Conservation (phyloP, 352 stramenopile species). For the Albugo laibachii region DNA sequence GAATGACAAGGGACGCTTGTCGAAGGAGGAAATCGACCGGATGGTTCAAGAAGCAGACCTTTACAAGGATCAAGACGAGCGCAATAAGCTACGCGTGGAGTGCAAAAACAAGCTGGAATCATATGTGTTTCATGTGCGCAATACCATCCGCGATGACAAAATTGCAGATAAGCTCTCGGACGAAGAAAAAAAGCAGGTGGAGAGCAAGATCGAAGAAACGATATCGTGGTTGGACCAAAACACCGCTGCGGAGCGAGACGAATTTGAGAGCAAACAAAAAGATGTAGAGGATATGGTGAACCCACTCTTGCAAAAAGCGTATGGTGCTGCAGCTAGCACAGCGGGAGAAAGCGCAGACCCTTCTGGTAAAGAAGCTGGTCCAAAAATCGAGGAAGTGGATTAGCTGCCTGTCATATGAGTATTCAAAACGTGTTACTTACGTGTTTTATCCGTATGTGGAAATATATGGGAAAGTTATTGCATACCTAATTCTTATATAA, state of each 20-base stretch:
- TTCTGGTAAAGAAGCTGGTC: slow-evolving; percentile 5
- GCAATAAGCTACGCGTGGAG: slow-evolving; percentile 92
- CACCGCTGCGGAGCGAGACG: slow-evolving; percentile 48
- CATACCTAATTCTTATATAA: too few relatives aligned
- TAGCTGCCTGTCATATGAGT: background rate
- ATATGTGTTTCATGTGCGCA: slow-evolving; percentile 88
- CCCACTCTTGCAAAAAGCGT: slow-evolving; percentile 10
- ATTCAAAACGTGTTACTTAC: too few relatives aligned
- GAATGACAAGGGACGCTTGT: slow-evolving; percentile 93
- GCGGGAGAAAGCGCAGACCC: background rate
- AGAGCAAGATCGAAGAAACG: slow-evolving; percentile 88
- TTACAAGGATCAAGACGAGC: slow-evolving; percentile 94
- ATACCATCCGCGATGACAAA: slow-evolving; percentile 87
- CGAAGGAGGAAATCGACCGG: slow-evolving; percentile 94
- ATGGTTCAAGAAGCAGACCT: slow-evolving; percentile 96
- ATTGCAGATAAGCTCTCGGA: slow-evolving; percentile 83
- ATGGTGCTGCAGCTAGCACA: slow-evolving; percentile 4
- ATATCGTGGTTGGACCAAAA: slow-evolving; percentile 97
- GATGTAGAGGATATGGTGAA: slow-evolving; percentile 14
- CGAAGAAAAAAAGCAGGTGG: slow-evolving; percentile 63
- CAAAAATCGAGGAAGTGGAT: slow-evolving; percentile 21
- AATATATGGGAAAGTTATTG: too few relatives aligned
- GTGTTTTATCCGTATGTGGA: too few relatives aligned
- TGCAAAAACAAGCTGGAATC: slow-evolving; percentile 91
- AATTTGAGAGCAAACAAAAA: slow-evolving; percentile 66